Evolutionary conservation across 768 basidiomycete genomes (phyloP).

Genomic region (Rhodotorula babjevae): DNA sequence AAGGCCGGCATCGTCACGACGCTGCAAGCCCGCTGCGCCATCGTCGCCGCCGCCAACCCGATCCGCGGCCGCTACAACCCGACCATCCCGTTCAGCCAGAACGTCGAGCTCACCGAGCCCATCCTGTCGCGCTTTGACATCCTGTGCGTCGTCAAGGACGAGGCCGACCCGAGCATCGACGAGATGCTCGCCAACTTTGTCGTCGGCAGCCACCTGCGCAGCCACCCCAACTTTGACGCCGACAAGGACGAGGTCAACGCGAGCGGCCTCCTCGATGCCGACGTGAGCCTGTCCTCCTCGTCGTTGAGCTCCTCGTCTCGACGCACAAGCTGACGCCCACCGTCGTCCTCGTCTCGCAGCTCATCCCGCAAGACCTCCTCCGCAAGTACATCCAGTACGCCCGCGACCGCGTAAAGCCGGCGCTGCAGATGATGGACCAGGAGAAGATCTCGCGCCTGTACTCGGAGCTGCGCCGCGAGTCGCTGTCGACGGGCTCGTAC

Average conservation of each 20-base stretch:
- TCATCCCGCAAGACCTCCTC: slow-evolving; percentile 92
- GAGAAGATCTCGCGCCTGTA: slow-evolving; percentile 92
- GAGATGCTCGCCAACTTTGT: slow-evolving; percentile 94
- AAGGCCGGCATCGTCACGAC: slow-evolving; percentile 99
- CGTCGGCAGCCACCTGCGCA: slow-evolving; percentile 91
- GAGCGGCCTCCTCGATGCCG: slow-evolving; percentile 60
- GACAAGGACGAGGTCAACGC: slow-evolving; percentile 89
- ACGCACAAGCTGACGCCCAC: background rate
- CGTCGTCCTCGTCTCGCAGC: slow-evolving; percentile 51
- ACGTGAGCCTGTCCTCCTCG: slow-evolving; percentile 24
- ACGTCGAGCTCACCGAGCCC: slow-evolving; percentile 96
- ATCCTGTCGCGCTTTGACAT: slow-evolving; percentile 98
- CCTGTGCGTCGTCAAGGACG: slow-evolving; percentile 94
- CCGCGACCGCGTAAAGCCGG: slow-evolving; percentile 83
- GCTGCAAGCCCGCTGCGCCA: slow-evolving; percentile 92
- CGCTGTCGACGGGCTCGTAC: slow-evolving; percentile 94
- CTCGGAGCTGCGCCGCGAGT: slow-evolving; percentile 90
- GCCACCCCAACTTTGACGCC: slow-evolving; percentile 76
- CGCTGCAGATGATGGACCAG: slow-evolving; percentile 89
- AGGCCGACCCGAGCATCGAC: slow-evolving; percentile 92
- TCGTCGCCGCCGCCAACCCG: slow-evolving; percentile 96
- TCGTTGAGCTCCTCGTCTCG: background rate
- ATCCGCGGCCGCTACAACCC: slow-evolving; percentile 96
- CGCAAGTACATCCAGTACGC: slow-evolving; percentile 99
- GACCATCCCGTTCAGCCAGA: slow-evolving; percentile 95